A percentile compares a stretch with the other conserved stretches of the same genome.
These are phyloP conservation scores for Mortierella sp. DNA, from an alignment of 371 early-diverging fungal species.

Conservation along the genomic window DNA sequence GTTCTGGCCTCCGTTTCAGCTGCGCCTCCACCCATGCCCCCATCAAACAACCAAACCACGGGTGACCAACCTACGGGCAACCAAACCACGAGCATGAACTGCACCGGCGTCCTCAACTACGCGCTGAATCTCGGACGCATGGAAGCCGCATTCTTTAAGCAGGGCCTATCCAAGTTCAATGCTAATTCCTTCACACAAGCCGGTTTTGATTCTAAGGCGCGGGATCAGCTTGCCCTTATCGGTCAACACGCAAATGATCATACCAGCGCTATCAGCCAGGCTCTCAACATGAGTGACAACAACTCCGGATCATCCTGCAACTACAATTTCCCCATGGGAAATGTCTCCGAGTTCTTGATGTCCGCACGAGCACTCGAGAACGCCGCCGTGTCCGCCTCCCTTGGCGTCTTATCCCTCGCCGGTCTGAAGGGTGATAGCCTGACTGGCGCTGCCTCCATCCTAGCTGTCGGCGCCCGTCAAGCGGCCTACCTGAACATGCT, in stretches of 20 bases:
- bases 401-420: conserved; percentile 50
- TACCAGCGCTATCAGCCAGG: conserved; percentile 40
- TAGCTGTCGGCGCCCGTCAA: conserved; percentile 26
- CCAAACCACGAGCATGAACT: neutral
- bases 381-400: conserved; percentile 60
- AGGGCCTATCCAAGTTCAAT: conserved; percentile 54
- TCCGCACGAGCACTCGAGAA: conserved; percentile 57
- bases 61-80: too few relatives aligned
- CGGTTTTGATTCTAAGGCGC: conserved; percentile 48
- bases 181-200: conserved; percentile 38
- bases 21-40: too few relatives aligned
- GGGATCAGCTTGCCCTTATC: conserved; percentile 48
- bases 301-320: conserved; percentile 55
- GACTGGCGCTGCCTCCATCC: conserved; percentile 10
- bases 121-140: conserved; percentile 40
- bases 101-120: conserved; percentile 19
- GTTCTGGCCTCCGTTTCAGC: too few relatives aligned
- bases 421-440: conserved; percentile 1
- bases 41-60: too few relatives aligned
- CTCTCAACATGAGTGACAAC: conserved; percentile 36
- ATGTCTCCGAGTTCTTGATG: conserved; percentile 51
- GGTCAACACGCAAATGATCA: conserved; percentile 56
- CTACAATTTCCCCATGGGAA: conserved; percentile 57
- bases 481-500: conserved; percentile 25
- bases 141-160: conserved; percentile 35